Evolutionary conservation across 1,284 basidiomycete genomes (phyloP).

Genomic region (Ceratobasidium sp.): DNA sequence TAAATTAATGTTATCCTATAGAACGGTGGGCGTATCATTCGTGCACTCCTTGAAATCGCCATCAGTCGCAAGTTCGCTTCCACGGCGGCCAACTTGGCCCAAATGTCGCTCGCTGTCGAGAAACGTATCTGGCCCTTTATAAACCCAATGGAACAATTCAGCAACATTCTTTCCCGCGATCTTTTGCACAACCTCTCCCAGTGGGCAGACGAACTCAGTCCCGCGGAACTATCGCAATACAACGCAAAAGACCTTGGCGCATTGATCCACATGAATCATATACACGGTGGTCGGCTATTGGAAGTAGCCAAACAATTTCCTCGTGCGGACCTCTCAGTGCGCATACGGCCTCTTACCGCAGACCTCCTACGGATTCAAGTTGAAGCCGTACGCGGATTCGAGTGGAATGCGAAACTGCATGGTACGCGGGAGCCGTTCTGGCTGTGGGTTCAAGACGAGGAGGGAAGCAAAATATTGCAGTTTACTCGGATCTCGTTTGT

Average conservation of each 20-base stretch:
- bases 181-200: constrained; percentile 83
- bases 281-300: constrained; percentile 84
- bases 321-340: constrained; percentile 74
- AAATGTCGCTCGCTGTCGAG: constrained; percentile 94
- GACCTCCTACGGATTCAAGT: constrained; percentile 87
- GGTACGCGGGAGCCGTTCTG: constrained; percentile 90
- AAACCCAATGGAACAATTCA: constrained; percentile 88
- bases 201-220: constrained; percentile 88
- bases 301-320: constrained; percentile 92
- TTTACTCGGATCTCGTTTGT: constrained; percentile 78
- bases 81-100: constrained; percentile 84
- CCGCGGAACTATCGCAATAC: constrained; percentile 82
- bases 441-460: constrained; percentile 94
- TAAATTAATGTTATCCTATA: constrained; percentile 51
- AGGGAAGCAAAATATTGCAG: constrained; percentile 86
- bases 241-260: constrained; percentile 83
- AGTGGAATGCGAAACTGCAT: constrained; percentile 87
- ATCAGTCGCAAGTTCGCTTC: constrained; percentile 93
- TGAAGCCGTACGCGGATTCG: constrained; percentile 76
- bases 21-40: constrained; percentile 94
- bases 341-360: constrained; percentile 83
- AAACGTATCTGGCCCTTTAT: constrained; percentile 96
- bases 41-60: constrained; percentile 94
- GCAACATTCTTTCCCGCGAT: constrained; percentile 73
- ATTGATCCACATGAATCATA: constrained; percentile 89